Conservation (phyloP, 2,329 filamentous ascomycete species). For the Tympanopsis confertula region DNA sequence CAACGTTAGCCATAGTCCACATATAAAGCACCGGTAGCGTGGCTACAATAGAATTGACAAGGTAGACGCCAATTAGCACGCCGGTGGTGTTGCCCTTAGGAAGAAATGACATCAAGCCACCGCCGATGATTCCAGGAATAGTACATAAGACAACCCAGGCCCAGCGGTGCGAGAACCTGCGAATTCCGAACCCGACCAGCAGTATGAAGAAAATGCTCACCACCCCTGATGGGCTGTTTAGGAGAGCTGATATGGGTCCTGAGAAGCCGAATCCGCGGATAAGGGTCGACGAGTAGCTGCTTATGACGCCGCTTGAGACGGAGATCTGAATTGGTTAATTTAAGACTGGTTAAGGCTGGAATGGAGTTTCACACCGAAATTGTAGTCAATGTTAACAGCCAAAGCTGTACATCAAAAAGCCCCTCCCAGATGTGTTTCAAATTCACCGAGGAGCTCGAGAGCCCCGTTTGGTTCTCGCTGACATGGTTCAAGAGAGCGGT, state of each 20-base stretch:
- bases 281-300: slow-evolving; percentile 40
- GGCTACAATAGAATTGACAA: slow-evolving; percentile 23
- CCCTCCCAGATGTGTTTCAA: slow-evolving; percentile 38
- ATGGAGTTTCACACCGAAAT: slow-evolving; percentile 24
- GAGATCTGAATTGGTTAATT: slow-evolving; percentile 19
- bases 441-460: slow-evolving; percentile 40
- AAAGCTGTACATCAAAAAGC: slow-evolving; percentile 37
- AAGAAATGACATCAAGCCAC: slow-evolving; percentile 21
- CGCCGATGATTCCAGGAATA: slow-evolving; percentile 28
- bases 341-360: not conserved
- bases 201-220: slow-evolving; percentile 40
- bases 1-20: slow-evolving; percentile 37
- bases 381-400: slow-evolving; percentile 33
- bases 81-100: slow-evolving; percentile 16
- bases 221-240: slow-evolving; percentile 41
- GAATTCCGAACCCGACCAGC: slow-evolving; percentile 33
- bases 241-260: slow-evolving; percentile 31
- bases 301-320: slow-evolving; percentile 39
- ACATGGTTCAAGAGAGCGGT: slow-evolving; percentile 38
- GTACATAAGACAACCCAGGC: slow-evolving; percentile 35
- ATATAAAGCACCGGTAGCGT: slow-evolving; percentile 20
- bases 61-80: slow-evolving; percentile 22
- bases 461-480: slow-evolving; percentile 44
- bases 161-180: slow-evolving; percentile 33
- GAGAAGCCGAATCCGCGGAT: slow-evolving; percentile 34